These are phyloP conservation scores for Didymella pinodella DNA, from an alignment of 2,329 filamentous ascomycete species.

Conservation along the genomic window DNA sequence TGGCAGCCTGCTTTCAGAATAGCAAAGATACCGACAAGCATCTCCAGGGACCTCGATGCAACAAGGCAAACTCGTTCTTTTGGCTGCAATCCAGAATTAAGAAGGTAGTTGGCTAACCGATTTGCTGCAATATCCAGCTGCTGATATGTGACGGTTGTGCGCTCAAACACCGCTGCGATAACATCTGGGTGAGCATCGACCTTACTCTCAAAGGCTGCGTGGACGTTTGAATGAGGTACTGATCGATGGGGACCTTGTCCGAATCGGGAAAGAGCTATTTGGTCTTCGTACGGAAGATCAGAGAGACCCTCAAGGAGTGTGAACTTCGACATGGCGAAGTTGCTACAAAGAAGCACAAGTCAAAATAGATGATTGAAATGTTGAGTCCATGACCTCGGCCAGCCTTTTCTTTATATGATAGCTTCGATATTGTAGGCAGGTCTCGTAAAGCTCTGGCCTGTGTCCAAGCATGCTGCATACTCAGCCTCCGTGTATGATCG, in stretches of 20 bases:
- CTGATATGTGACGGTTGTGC: constrained; percentile 25
- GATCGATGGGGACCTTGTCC: constrained; percentile 33
- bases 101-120: constrained; percentile 27
- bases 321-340: neutral
- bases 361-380: neutral
- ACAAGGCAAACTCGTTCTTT: constrained; percentile 62
- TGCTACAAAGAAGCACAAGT: neutral
- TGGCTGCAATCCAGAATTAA: constrained; percentile 36
- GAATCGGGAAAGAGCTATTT: constrained; percentile 32
- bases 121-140: constrained; percentile 28
- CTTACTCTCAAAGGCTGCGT: constrained; percentile 40
- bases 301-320: constrained; percentile 26
- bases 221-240: constrained; percentile 30
- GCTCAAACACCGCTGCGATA: constrained; percentile 33
- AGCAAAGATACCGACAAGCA: constrained; percentile 65
- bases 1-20: constrained; percentile 66
- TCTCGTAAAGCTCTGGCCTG: neutral
- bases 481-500: neutral
- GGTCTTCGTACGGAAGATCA: constrained; percentile 29
- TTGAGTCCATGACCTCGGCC: too few species aligned
- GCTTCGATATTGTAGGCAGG: neutral
- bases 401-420: constrained; percentile 3
- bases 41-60: constrained; percentile 63
- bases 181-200: constrained; percentile 33
- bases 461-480: neutral